These are phyloP conservation scores for Phytophthora cajani DNA, from an alignment of 352 stramenopile genomes.

Conservation along the genomic window DNA sequence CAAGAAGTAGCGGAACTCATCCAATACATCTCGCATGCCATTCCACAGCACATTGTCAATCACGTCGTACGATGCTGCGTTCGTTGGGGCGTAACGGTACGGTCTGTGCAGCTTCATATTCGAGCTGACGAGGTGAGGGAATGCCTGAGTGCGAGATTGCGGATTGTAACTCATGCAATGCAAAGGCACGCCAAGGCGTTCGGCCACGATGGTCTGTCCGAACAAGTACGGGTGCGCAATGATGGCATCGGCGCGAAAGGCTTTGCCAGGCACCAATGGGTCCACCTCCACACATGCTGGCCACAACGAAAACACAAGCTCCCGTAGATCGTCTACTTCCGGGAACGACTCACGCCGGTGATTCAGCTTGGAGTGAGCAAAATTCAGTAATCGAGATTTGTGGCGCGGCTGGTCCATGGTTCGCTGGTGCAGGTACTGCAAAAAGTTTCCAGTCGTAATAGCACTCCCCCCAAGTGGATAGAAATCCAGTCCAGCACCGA, in stretches of 20 bases:
- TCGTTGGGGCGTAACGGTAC: slow-evolving; percentile 54
- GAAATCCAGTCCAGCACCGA: slow-evolving; percentile 66
- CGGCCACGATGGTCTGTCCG: slow-evolving; percentile 65
- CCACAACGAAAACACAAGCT: slow-evolving; percentile 69
- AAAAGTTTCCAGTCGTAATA: slow-evolving; percentile 54
- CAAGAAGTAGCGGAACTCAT: slow-evolving; percentile 65
- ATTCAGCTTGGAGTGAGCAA: slow-evolving; percentile 38
- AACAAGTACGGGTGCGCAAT: slow-evolving; percentile 73
- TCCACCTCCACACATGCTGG: slow-evolving; percentile 60
- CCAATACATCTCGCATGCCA: slow-evolving; percentile 49
- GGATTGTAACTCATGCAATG: slow-evolving; percentile 70
- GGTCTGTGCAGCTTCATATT: slow-evolving; percentile 52
- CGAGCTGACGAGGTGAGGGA: slow-evolving; percentile 59
- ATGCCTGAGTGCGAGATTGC: slow-evolving; percentile 60
- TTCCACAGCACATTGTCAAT: slow-evolving; percentile 64
- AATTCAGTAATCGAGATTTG: slow-evolving; percentile 45
- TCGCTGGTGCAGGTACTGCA: slow-evolving; percentile 51
- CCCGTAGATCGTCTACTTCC: slow-evolving; percentile 53
- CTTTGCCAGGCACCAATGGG: slow-evolving; percentile 40
- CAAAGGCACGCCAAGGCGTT: slow-evolving; percentile 75
- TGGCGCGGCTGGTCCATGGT: slow-evolving; percentile 41
- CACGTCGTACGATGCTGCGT: slow-evolving; percentile 61
- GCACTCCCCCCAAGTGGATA: slow-evolving; percentile 66
- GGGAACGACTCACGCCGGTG: slow-evolving; percentile 46
- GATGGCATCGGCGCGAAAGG: slow-evolving; percentile 77